Base-by-base conservation (phyloP, 1,284 basidiomycete genomes). In the Tylopilus orsonianus region DNA sequence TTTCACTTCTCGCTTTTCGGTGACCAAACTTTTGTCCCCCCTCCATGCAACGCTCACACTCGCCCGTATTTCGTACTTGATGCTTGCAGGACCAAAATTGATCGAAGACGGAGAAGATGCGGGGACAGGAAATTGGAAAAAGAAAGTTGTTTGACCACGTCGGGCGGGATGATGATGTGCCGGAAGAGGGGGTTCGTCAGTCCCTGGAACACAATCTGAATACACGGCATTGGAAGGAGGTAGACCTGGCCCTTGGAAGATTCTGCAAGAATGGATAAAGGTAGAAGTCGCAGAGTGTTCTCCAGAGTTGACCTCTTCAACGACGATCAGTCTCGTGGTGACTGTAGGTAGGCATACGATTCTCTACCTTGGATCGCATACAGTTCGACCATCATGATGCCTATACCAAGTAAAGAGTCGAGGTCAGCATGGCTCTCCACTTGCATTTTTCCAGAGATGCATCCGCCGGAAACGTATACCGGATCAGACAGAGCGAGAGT, bases 141-240 rank as follows among this genome's bases (percentile, higher is more conserved):
- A 75, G 67, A 90, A 90, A 0, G 83, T 85, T 0, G 86, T 86
- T 24, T 73, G 70, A 1, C 87, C 87, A 41, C 80, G 77, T 13
- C 83, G 78, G 6, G 87, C 87, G 46, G 79, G 79, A 59, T 82
- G 75, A 59, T 89, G 83, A 48, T 80, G 68, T 0, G 74, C 71
- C 0, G 86, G 86, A 5, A 89, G 66, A 2, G 73, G 73, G 3
- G 78, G 75, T 49, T 81, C 78, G 2, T 75, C 80, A 13, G 79
- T 73, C 4, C 67, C 61, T 1, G 80, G 77, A 57, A 78, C 68
- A 47, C 64, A 33, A 46, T 68, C 62, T 0, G 80, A 72, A 50
- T 83, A 73, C 0, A 90, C 86, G 2, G 87, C 84, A 59, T 90
- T 90, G 5, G 87, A 90, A 8, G 87, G 87, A 1, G 87, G 87